These are phyloP conservation scores for Madurella mycetomatis DNA, from an alignment of 2,329 filamentous ascomycete genomes.

Conservation along the genomic window DNA sequence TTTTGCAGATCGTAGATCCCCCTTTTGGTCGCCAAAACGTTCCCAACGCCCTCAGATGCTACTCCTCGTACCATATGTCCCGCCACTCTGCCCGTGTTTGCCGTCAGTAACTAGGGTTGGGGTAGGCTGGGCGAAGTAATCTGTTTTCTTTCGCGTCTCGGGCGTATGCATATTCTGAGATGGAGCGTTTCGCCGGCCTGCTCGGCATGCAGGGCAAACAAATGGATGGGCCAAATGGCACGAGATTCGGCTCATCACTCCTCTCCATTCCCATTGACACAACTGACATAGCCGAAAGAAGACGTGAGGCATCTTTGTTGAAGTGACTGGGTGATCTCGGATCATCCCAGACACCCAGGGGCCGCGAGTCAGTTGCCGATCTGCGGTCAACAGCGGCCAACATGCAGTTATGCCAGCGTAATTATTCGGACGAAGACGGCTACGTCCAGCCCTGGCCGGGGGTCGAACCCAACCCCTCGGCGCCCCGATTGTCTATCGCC, in stretches of 20 bases:
- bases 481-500: no score
- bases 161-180: background rate
- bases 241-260: no score
- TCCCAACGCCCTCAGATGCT: background rate
- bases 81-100: background rate
- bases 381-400: no score
- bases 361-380: no score
- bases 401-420: no score
- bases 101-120: background rate
- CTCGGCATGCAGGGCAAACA: background rate
- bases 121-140: no score
- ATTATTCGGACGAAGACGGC: no score
- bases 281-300: no score
- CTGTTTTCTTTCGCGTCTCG: background rate
- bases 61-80: background rate
- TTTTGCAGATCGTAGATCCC: slow-evolving; percentile 5
- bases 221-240: background rate
- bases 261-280: no score
- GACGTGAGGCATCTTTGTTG: no score
- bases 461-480: no score
- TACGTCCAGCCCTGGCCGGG: no score
- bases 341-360: background rate
- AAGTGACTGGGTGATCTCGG: background rate
- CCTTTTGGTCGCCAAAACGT: slow-evolving; percentile 9
- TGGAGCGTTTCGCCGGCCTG: background rate